Base-by-base conservation (phyloP, 2,329 filamentous ascomycete species). In the Penicillium sp. region DNA sequence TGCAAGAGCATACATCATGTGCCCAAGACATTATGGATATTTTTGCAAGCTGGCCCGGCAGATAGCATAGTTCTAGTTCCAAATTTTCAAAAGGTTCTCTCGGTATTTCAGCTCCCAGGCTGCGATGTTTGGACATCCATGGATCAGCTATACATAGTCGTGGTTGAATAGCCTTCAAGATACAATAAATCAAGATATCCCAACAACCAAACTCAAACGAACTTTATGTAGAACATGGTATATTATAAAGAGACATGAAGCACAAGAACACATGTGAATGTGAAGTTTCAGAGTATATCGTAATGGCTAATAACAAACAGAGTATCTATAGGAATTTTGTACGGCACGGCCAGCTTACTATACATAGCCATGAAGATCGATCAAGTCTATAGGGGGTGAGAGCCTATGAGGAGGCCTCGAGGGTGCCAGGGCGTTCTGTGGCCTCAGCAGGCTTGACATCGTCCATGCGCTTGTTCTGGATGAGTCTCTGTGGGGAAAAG, bases 381-480 rank as follows among this genome's bases (percentile, higher is more conserved):
- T 44, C 41, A 27, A 16, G 5, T 45, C 18, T 40, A 34, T 21
- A 3, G 6, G 29, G 16, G 16, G 5, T 22, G 27, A 31, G 18
- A 36, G n/a, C 34, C 44, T 63, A 70, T 18, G 60, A 62, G 45
- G 59, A 50, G 29, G 69, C 68, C 59, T 76, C 73, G 24, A 76
- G 63, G 41, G 73, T 76, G 21, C 72, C 74, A 11, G 73, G 74
- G 18, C 70, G 71, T 59, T 76, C 74, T 31, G 72, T 70, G 14
- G 74, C 72, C 31, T 68, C 69, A 18, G 74, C 74, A 32, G 73
- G 73, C 59, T 74, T 71, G 32, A 74, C 66, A 46, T 72, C 71
- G 52, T 73, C 71, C 54, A 71, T 45, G 50, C 70, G 67, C 52
- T 69, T 71, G 66, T 77, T 77, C 58, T 77, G 75, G 45, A 75